Conservation (phyloP, 352 stramenopile species). For the Phytopythium chamaehyphon region DNA sequence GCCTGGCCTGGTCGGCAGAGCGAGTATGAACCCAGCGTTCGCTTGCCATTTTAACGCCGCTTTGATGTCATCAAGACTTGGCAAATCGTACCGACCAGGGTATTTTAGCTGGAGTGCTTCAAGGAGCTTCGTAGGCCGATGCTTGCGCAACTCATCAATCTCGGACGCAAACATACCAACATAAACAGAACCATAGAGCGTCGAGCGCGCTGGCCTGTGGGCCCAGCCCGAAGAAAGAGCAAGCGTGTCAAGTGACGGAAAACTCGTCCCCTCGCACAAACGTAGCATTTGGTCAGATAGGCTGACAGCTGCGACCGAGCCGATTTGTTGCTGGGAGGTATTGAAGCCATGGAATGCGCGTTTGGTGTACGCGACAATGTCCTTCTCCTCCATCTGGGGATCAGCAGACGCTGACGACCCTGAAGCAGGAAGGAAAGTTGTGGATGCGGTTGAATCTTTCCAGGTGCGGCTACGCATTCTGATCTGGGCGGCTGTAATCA, state of each 20-base stretch:
- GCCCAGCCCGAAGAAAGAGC: not conserved
- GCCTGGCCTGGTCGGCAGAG: too few relatives aligned
- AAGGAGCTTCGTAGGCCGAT: not conserved
- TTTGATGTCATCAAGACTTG: slow-evolving; percentile 4
- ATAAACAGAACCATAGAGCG: slow-evolving; percentile 3
- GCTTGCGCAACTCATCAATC: slow-evolving; percentile 1
- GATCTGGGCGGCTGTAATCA: slow-evolving; percentile 5
- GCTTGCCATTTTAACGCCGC: not conserved
- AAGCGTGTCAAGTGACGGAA: not conserved
- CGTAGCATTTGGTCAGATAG: not conserved
- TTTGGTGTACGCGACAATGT: slow-evolving; percentile 4
- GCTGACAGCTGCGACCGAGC: not conserved
- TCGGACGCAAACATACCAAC: not conserved
- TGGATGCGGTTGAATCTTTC: not conserved
- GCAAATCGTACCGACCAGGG: slow-evolving; percentile 4
- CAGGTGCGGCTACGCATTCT: not conserved
- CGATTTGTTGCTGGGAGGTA: not conserved
- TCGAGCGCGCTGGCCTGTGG: not conserved
- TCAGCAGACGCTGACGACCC: not conserved
- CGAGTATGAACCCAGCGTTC: too few relatives aligned
- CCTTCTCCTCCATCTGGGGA: slow-evolving; percentile 2
- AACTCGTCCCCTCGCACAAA: not conserved
- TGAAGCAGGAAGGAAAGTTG: slow-evolving; percentile 2
- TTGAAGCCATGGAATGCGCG: not conserved
- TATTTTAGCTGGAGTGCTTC: slow-evolving; percentile 5